Evolutionary conservation across 495 filamentous ascomycete species (phyloP), one percentile per base, ranked within the genome.

Genomic region (Talaromyces adpressus): DNA sequence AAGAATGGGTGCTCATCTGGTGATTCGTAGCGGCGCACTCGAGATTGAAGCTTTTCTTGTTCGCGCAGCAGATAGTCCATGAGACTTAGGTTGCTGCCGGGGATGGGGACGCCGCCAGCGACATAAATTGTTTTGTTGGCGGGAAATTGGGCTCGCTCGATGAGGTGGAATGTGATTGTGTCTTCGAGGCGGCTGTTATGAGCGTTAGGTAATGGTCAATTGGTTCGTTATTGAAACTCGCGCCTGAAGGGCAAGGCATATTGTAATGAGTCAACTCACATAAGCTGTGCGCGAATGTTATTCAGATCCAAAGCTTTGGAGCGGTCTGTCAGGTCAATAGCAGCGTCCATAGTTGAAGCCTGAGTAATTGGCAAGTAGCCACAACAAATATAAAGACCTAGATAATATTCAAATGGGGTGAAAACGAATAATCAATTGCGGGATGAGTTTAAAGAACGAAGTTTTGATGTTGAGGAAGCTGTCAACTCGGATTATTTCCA

Each of bases 1-100:
- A 97, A 99, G 87, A 97, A 99, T 12, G 95, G 89, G 75, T 97
- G 94, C 77, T 99, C 94, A 78, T 99, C 95, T 11, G 94, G 95
- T 9, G 92, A 89, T 73, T 98, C 85, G 80, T 91, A 99, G 70
- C 95, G 92, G 63, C 95, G 92, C 64, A 99, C 90, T 20, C 91
- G 85, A n/a, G 92, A 96, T 67, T 97, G 92, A 2, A 99, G 77
- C 23, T 84, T 85, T 75, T 99, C 95, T 71, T 96, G 90, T 74
- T 95, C 89, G 66, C 81, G 79, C 22, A 99, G 87, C 70, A 96
- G 87, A 87, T 92, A 99, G 79, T 98, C 94, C 71, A 95, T 85
- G 71, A 99, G 91, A 75, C 89, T 91, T 30, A 93, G 82, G 36
- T 81, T 68, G 68, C 79, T 79, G 67, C 79, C 75, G n/a, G 92